Evolutionary conservation across 73 alveolate species (phyloP).

Genomic region (Stentor coeruleus): DNA sequence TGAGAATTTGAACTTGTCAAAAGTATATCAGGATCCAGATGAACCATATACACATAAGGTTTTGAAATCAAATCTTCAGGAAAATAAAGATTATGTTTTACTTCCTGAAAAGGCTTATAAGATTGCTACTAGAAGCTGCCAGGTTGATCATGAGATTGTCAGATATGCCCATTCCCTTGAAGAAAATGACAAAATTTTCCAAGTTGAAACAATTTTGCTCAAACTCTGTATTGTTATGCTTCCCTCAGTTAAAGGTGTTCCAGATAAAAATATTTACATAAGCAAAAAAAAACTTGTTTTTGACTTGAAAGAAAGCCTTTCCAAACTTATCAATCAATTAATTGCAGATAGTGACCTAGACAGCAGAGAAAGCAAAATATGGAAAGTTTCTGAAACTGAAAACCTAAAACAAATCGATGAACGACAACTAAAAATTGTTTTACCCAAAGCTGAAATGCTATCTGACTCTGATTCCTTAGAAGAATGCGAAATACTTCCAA

Average conservation of each 20-base stretch:
- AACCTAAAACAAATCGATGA: not conserved
- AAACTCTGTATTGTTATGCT: not conserved
- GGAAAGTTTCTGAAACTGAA: not conserved
- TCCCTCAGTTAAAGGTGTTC: not conserved
- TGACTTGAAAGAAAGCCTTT: not conserved
- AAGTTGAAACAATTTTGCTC: not conserved
- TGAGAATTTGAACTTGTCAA: too few relatives aligned
- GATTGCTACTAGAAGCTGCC: not conserved
- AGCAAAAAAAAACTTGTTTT: not conserved
- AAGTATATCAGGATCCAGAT: not conserved
- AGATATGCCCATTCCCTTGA: too few relatives aligned
- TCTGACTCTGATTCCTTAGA: constrained; percentile 28
- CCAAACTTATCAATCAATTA: not conserved
- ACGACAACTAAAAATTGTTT: not conserved
- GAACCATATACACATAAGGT: not conserved
- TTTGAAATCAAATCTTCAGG: not conserved
- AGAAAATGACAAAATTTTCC: not conserved
- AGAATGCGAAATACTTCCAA: constrained; percentile 29
- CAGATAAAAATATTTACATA: not conserved
- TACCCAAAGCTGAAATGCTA: not conserved
- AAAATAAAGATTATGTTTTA: not conserved
- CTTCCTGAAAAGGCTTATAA: not conserved
- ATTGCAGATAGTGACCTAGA: not conserved
- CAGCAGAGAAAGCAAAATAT: not conserved
- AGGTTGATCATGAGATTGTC: not conserved